Evolutionary conservation across 2,329 filamentous ascomycete species (phyloP), one percentile per base, ranked within the genome.

Genomic region (Exophiala phaeomuriformis): DNA sequence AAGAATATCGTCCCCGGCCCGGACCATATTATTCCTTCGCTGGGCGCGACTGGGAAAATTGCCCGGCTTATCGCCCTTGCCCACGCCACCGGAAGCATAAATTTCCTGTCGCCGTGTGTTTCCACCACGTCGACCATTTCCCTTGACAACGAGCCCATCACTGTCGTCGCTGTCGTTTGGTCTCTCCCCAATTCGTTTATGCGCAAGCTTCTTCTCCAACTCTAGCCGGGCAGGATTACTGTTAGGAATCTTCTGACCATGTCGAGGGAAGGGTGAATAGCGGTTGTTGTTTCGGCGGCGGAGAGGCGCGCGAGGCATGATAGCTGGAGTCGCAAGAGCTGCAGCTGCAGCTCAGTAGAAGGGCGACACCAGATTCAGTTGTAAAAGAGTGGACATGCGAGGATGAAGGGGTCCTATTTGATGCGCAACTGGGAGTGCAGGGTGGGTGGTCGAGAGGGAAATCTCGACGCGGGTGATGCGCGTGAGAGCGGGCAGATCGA

Each of bases 121-220:
- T 31, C 55, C 51, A 28, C 56, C 51, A 43, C 58, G 54, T 42
- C 59, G 50, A 3, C 56, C 56, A 56, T 30, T 52, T 30, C 55
- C 49, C 35, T 56, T 62, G 42, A 58, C 60, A 44, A 63, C 61
- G 47, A 63, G 59, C 36, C 53, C 52, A 55, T 63, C 61, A 51
- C 61, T 63, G 41, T 63, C 61, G 48, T 63, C 61, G 55, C 60
- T 62, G 40, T 63, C 58, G 40, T 28, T 49, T 32, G 58, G 60
- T 29, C 57, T 42, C 37, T 53, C 45, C 9, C 60, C 61, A 30
- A 61, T 48, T 3, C 55, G 53, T 42, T 61, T 62, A 29, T 57
- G 36, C 35, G 53, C 54, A 27, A 63, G 47, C 48, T 56, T 63
- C 41, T 57, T 48, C 27, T 60, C 55, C 33, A 60, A 48, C 40